A percentile compares a stretch with the other conserved stretches of the same genome.
phyloP scores from a whole-genome alignment of 2,329 filamentous ascomycete genomes.

The Cladophialophora bantiana region DNA sequence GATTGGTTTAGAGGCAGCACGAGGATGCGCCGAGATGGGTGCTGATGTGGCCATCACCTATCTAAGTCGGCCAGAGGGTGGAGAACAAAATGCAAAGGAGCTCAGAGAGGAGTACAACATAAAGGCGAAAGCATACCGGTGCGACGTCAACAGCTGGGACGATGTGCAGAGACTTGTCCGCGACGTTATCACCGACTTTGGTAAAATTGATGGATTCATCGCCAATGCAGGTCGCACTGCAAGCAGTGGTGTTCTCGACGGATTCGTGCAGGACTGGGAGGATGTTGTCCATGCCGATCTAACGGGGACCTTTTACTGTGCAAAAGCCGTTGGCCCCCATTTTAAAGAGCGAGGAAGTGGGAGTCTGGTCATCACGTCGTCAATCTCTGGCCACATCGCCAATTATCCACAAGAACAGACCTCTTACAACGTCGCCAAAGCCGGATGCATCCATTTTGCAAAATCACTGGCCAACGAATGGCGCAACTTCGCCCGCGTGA shows the following conservation, averaged over 20 bases:
- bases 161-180: constrained; percentile 64
- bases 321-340: constrained; percentile 84
- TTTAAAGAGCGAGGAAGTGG: constrained; percentile 71
- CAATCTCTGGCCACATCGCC: constrained; percentile 64
- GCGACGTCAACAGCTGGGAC: constrained; percentile 64
- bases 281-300: constrained; percentile 85
- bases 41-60: constrained; percentile 73
- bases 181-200: constrained; percentile 72
- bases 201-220: constrained; percentile 71
- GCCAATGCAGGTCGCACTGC: constrained; percentile 76
- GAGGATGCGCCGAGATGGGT: constrained; percentile 69
- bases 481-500: constrained; percentile 72
- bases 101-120: constrained; percentile 66
- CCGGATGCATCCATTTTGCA: constrained; percentile 70
- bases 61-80: constrained; percentile 66
- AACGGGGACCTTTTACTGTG: constrained; percentile 84
- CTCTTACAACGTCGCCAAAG: constrained; percentile 70
- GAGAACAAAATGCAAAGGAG: constrained; percentile 71
- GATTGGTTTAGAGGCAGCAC: constrained; percentile 72
- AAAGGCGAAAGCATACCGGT: constrained; percentile 73
- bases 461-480: constrained; percentile 72
- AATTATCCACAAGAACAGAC: constrained; percentile 68
- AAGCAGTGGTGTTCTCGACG: constrained; percentile 71
- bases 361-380: constrained; percentile 70
- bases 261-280: constrained; percentile 73